phyloP scores from a whole-genome alignment of 495 filamentous ascomycete genomes.

The Neurospora terricola region DNA sequence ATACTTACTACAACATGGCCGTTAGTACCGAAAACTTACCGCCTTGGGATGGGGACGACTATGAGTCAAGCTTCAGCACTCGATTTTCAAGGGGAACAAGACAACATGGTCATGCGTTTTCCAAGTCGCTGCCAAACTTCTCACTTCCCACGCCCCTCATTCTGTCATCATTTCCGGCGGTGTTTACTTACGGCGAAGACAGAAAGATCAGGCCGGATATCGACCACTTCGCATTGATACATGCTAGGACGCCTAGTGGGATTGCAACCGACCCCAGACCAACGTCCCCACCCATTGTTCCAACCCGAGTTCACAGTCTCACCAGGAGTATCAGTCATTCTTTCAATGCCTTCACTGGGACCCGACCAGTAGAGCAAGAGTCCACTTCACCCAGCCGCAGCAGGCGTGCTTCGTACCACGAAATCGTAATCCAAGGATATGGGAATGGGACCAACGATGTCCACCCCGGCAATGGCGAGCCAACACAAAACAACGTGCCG shows the following conservation, averaged over 20 bases:
- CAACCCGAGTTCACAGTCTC: conserved; percentile 15
- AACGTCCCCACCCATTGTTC: conserved; percentile 2
- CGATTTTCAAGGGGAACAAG: not conserved
- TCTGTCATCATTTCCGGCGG: not conserved
- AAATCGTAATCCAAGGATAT: conserved; percentile 33
- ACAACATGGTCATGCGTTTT: not conserved
- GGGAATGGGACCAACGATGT: conserved; percentile 31
- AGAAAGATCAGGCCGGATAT: conserved; percentile 33
- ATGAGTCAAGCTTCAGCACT: not conserved
- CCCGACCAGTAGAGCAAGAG: conserved; percentile 4
- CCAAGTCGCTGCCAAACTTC: not conserved
- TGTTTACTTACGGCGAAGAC: not conserved
- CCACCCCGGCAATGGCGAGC: conserved; percentile 1
- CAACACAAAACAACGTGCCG: not conserved
- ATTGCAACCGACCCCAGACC: not conserved
- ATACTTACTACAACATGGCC: conserved; percentile 33
- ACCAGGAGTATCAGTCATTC: conserved; percentile 22
- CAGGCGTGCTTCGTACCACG: conserved; percentile 20
- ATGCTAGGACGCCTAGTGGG: conserved; percentile 4
- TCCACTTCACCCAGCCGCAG: conserved; percentile 1
- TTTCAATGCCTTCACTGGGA: conserved; percentile 16
- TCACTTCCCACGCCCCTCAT: not conserved
- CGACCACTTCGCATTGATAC: conserved; percentile 27
- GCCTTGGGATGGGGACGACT: conserved; percentile 27
- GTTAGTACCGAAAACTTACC: conserved; percentile 29